These are phyloP conservation scores for Botrytis fabae DNA, from an alignment of 2,329 filamentous ascomycete species.

Conservation along the genomic window DNA sequence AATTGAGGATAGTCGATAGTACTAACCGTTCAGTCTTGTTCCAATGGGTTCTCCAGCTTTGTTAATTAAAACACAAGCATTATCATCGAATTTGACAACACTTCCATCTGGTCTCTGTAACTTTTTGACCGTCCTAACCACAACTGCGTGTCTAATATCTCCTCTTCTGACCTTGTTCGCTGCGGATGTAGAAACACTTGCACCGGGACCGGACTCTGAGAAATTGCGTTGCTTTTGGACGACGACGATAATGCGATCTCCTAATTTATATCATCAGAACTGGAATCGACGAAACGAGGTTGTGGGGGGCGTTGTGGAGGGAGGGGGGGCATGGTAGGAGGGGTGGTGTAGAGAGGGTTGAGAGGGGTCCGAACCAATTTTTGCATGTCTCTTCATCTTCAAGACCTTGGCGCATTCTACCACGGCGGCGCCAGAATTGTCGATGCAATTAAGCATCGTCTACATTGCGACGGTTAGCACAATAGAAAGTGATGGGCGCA, in stretches of 20 bases:
- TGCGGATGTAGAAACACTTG: constrained; percentile 68
- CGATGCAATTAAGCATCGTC: constrained; percentile 99
- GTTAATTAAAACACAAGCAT: constrained; percentile 95
- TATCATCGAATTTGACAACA: constrained; percentile 92
- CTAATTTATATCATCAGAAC: constrained; percentile 47
- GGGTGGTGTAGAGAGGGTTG: constrained; percentile 2
- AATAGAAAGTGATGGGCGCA: background rate
- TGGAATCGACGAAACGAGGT: background rate
- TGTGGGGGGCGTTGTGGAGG: background rate
- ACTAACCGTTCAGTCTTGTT: constrained; percentile 76
- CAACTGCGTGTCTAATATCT: constrained; percentile 92
- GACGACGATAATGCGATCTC: constrained; percentile 95
- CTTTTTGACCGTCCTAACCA: constrained; percentile 89
- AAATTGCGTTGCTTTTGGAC: constrained; percentile 92
- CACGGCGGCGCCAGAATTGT: constrained; percentile 93
- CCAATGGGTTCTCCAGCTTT: constrained; percentile 96
- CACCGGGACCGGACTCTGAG: constrained; percentile 68
- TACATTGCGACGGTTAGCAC: constrained; percentile 43
- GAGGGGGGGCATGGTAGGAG: background rate
- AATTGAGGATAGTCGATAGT: background rate
- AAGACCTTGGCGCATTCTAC: constrained; percentile 95
- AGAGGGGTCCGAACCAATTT: constrained; percentile 67
- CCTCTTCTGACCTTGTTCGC: constrained; percentile 94
- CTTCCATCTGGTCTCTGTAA: constrained; percentile 84
- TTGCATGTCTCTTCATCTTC: constrained; percentile 83